Conservation (phyloP, 1,284 basidiomycete species). For the Bondarzewia mesenterica region DNA sequence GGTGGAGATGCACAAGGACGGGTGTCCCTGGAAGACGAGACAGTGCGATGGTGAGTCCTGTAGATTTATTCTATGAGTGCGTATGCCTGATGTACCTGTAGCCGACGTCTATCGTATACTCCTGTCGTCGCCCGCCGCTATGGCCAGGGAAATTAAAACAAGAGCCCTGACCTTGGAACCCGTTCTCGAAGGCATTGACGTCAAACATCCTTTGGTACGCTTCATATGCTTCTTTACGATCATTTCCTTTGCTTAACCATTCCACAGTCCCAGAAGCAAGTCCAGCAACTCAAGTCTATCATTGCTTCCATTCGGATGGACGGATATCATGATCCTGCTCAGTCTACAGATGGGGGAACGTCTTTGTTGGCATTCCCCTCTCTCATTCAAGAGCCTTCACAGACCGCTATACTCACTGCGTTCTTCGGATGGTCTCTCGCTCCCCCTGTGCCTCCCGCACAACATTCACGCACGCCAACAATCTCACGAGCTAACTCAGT, state of each 20-base stretch:
- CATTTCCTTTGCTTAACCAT: not conserved
- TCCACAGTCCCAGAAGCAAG: slow-evolving; percentile 19
- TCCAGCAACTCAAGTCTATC: slow-evolving; percentile 22
- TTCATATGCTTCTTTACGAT: slow-evolving; percentile 5
- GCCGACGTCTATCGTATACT: slow-evolving; percentile 71
- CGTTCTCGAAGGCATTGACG: slow-evolving; percentile 41
- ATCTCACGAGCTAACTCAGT: slow-evolving; percentile 32
- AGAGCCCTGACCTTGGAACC: slow-evolving; percentile 46
- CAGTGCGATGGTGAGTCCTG: slow-evolving; percentile 64
- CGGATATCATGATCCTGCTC: slow-evolving; percentile 1
- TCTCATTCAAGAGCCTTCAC: slow-evolving; percentile 31
- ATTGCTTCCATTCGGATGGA: slow-evolving; percentile 20
- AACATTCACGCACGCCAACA: slow-evolving; percentile 29
- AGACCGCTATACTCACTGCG: slow-evolving; percentile 48
- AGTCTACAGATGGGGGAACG: not conserved
- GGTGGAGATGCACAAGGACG: slow-evolving; percentile 64
- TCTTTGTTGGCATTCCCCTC: slow-evolving; percentile 11
- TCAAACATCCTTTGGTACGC: slow-evolving; percentile 67
- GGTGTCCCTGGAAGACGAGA: slow-evolving; percentile 72
- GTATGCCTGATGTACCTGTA: slow-evolving; percentile 19
- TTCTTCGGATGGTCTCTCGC: slow-evolving; percentile 66
- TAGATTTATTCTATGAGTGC: not conserved
- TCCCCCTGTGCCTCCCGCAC: slow-evolving; percentile 28
- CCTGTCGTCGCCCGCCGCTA: slow-evolving; percentile 51
- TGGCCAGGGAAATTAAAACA: slow-evolving; percentile 50